These are phyloP conservation scores for Botrytis porri DNA, from an alignment of 2,329 filamentous ascomycete genomes.

Conservation along the genomic window DNA sequence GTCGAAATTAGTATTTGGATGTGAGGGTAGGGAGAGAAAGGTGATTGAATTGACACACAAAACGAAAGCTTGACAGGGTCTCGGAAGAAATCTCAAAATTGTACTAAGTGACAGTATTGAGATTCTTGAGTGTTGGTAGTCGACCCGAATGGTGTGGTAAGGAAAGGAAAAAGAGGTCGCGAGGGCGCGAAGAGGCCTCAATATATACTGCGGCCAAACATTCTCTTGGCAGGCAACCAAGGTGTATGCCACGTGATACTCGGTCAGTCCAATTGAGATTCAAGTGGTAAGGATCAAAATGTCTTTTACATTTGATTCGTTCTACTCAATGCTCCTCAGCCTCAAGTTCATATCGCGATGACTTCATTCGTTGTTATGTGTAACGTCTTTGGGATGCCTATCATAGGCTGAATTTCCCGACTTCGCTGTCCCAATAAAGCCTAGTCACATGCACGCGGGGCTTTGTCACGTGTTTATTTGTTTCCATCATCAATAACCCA, in stretches of 20 bases:
- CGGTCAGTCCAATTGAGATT: conserved; percentile 7
- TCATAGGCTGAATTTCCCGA: neutral
- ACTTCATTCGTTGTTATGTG: conserved; percentile 6
- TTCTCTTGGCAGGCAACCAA: conserved; percentile 13
- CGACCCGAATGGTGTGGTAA: conserved; percentile 40
- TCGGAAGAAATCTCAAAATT: conserved; percentile 39
- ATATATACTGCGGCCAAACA: conserved; percentile 10
- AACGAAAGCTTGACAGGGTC: conserved; percentile 39
- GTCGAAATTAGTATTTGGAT: conserved; percentile 38
- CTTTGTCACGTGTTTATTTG: neutral
- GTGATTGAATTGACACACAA: conserved; percentile 37
- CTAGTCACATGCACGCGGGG: neutral
- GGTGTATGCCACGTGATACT: neutral
- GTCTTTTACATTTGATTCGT: conserved; percentile 13
- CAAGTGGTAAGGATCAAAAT: conserved; percentile 9
- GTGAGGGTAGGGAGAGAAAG: neutral
- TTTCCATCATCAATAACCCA: neutral
- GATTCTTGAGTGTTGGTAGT: conserved; percentile 36
- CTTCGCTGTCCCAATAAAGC: neutral
- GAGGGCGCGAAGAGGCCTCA: conserved; percentile 15
- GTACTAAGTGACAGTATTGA: conserved; percentile 40
- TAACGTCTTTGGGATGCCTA: neutral
- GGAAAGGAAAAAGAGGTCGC: conserved; percentile 30
- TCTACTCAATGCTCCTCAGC: neutral
- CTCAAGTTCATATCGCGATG: conserved; percentile 6